Base-by-base conservation (phyloP, 1,284 basidiomycete genomes). In the Leccinum colubrinum region DNA sequence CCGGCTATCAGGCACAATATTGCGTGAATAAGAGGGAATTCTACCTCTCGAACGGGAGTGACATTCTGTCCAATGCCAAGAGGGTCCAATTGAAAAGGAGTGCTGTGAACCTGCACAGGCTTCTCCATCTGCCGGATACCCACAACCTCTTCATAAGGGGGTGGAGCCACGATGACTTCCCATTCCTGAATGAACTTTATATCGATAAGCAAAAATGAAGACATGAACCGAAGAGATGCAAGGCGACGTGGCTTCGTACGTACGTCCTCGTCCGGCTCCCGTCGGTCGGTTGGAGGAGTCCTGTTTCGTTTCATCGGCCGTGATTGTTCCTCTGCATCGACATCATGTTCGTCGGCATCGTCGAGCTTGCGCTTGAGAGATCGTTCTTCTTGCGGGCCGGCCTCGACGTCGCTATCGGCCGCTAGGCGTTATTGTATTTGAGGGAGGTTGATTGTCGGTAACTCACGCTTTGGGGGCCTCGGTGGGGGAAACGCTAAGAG, bases 261-360 rank as follows among this genome's bases (percentile, higher is more conserved):
- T 56, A 76, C 74, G 59, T 76, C 72, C 14, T 67, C 69, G 50
- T 74, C 72, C 35, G 59, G 48, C 15, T 65, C 60, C 8, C 59
- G 64, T 43, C 74, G 68, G 59, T 79, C 76, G 5, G 72, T 62
- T 6, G 82, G 78, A 14, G 83, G 83, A 43, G 82, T 83, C 72
- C 72, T 79, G 72, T 78, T 81, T 60, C 82, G 69, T 64, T 84
- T 84, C 67, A 81, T 77, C 15, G 83, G 82, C 56, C 72, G 70
- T 2, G 72, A 61, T 20, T 65, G 64, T 8, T 70, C 66, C 22
- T 66, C 71, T 4, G 58, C 5, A 17, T 70, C 64, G 3, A 56
- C 59, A 59, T 64, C 75, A 64, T 62, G 74, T 65, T 55, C 65
- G 52, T 79, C 73, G 8, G 75, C 69, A 20, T 79, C 76, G 41